Evolutionary conservation across 768 basidiomycete genomes (phyloP).

Genomic region (Pleurotus tuoliensis): DNA sequence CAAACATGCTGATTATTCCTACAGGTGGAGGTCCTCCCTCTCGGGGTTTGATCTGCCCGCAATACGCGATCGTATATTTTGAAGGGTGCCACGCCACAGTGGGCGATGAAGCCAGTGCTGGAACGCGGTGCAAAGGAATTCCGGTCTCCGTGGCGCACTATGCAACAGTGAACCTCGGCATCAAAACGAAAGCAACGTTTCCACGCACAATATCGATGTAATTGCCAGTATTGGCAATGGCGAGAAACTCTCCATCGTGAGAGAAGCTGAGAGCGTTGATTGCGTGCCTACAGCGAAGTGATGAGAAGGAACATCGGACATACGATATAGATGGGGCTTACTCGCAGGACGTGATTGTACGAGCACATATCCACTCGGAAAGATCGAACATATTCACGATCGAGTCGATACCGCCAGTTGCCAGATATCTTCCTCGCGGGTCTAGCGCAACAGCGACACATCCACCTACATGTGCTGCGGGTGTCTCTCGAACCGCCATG

Average conservation of each 20-base stretch:
- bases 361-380: constrained; percentile 75
- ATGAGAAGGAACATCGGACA: not conserved
- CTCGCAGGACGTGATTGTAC: constrained; percentile 81
- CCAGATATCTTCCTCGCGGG: constrained; percentile 80
- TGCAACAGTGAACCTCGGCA: not conserved
- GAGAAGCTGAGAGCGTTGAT: constrained; percentile 78
- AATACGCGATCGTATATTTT: constrained; percentile 77
- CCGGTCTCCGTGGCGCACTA: constrained; percentile 81
- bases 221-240: constrained; percentile 64
- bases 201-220: constrained; percentile 79
- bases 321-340: constrained; percentile 31
- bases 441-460: constrained; percentile 73
- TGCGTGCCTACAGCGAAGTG: constrained; percentile 45
- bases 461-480: constrained; percentile 78
- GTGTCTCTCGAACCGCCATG: constrained; percentile 52
- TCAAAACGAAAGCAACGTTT: not conserved
- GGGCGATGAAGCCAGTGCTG: constrained; percentile 66
- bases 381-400: constrained; percentile 81
- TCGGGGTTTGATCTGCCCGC: constrained; percentile 66
- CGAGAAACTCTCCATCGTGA: constrained; percentile 79
- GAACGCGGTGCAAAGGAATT: constrained; percentile 70
- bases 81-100: constrained; percentile 83
- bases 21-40: constrained; percentile 65
- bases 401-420: constrained; percentile 77
- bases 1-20: constrained; percentile 73